Percentiles rank a stretch among this genome's conserved stretches.
Evolutionary conservation across 306 rosid genomes (phyloP).

Genomic region (Gastrolobium villosum): DNA sequence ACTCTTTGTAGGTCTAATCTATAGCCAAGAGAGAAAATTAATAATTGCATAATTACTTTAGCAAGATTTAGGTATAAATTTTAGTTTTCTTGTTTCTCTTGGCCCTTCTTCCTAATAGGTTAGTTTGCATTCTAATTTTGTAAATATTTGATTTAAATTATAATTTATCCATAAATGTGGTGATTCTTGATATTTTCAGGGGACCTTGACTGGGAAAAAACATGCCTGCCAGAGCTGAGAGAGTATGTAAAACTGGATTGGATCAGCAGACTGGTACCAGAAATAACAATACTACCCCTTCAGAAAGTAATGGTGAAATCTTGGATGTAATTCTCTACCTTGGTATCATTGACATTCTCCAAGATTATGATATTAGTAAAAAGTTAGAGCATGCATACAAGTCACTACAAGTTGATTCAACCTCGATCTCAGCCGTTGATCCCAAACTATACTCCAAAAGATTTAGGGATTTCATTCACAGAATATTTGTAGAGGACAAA

Average conservation of each 20-base stretch:
- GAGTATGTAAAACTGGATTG: conserved; percentile 53
- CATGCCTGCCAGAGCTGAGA: conserved; percentile 67
- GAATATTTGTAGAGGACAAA: conserved; percentile 70
- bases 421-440: conserved; percentile 70
- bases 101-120: conserved; percentile 9
- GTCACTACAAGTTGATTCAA: conserved; percentile 67
- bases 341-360: conserved; percentile 76
- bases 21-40: conserved; percentile 27
- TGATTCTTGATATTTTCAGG: conserved; percentile 49
- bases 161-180: neutral
- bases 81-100: conserved; percentile 20
- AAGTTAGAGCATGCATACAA: conserved; percentile 75
- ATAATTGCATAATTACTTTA: neutral
- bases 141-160: conserved; percentile 35
- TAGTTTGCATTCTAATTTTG: conserved; percentile 7
- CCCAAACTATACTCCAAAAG: conserved; percentile 70
- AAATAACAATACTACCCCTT: conserved; percentile 56
- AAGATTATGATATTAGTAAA: conserved; percentile 68
- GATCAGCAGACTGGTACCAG: conserved; percentile 60
- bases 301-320: conserved; percentile 51
- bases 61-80: neutral
- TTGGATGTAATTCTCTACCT: conserved; percentile 67
- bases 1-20: conserved; percentile 5
- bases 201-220: conserved; percentile 65
- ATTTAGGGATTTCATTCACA: conserved; percentile 60